Conservation (phyloP, 768 basidiomycete species). For the Pholiota microspora region DNA sequence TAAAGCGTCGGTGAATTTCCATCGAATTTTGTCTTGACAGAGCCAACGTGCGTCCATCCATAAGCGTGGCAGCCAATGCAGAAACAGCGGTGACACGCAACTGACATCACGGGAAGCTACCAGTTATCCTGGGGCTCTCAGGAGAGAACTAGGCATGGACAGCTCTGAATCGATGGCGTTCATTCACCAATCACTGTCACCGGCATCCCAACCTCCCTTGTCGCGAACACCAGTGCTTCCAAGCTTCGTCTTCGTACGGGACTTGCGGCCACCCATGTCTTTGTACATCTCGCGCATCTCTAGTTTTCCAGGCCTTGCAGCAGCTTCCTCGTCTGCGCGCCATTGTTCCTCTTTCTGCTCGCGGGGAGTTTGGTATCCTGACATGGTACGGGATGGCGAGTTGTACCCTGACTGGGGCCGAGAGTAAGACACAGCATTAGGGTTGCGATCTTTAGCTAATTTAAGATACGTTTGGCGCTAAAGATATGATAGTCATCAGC, state of each 20-base stretch:
- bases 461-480: conserved; percentile 55
- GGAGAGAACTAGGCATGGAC: not conserved
- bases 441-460: conserved; percentile 40
- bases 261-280: conserved; percentile 83
- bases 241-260: conserved; percentile 70
- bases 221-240: conserved; percentile 69
- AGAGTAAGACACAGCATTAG: conserved; percentile 31
- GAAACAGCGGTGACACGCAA: not conserved
- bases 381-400: conserved; percentile 39
- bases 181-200: conserved; percentile 23
- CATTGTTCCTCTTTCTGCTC: conserved; percentile 81
- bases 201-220: conserved; percentile 71
- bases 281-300: conserved; percentile 94
- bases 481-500: not conserved
- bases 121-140: not conserved
- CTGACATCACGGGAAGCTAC: not conserved
- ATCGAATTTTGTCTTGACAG: not conserved
- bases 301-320: conserved; percentile 62
- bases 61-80: not conserved
- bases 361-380: conserved; percentile 77
- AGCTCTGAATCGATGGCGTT: not conserved
- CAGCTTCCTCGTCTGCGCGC: conserved; percentile 50
- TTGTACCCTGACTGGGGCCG: conserved; percentile 42
- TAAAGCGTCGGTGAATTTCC: not conserved
- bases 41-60: conserved; percentile 5